These are phyloP conservation scores for Heliamphora pulchella DNA, from an alignment of 179 eudicot species.

Conservation along the genomic window DNA sequence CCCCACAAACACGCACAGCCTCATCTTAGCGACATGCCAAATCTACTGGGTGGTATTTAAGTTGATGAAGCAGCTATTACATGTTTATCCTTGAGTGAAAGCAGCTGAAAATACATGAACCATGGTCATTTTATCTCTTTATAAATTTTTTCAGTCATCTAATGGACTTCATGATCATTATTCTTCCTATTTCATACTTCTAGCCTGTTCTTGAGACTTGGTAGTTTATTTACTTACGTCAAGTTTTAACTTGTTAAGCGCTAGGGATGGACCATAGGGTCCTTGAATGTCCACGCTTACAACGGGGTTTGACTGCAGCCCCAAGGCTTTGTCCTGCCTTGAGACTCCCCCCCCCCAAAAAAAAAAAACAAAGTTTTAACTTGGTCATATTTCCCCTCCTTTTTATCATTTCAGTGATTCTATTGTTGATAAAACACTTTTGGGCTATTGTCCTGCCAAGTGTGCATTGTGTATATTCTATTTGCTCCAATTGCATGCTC, in stretches of 20 bases:
- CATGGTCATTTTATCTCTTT: background rate
- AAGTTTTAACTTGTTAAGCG: background rate
- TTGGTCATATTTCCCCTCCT: too few relatives aligned
- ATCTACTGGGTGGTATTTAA: background rate
- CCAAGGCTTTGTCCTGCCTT: too few relatives aligned
- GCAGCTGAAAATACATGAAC: slow-evolving; percentile 6
- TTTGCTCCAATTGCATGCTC: background rate
- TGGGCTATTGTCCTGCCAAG: background rate
- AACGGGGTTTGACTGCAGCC: too few relatives aligned
- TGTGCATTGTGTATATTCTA: background rate
- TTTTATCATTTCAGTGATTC: background rate
- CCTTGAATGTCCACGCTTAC: too few relatives aligned
- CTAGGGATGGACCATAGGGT: too few relatives aligned
- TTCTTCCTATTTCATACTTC: background rate
- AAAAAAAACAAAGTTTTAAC: too few relatives aligned
- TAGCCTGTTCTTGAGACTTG: background rate
- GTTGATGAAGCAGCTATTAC: background rate
- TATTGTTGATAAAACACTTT: background rate
- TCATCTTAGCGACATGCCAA: background rate
- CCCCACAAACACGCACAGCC: background rate
- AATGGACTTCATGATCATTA: background rate
- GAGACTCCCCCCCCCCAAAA: too few relatives aligned
- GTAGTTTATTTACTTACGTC: background rate
- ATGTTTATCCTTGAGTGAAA: background rate
- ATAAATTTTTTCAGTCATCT: background rate